Conservation (phyloP, 495 filamentous ascomycete species). For the Glonium stellatum region DNA sequence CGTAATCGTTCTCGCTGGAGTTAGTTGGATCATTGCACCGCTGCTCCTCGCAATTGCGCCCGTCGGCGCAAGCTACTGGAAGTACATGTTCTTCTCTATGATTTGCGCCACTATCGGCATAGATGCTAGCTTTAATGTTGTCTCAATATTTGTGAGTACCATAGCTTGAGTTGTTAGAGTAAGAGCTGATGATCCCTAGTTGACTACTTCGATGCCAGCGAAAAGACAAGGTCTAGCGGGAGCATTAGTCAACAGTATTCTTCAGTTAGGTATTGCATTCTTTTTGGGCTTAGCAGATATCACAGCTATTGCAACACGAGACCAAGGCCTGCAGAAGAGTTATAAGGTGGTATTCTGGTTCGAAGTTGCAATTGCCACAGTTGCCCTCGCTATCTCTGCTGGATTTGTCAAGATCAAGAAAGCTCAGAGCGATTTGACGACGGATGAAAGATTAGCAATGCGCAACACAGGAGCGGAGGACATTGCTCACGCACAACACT, state of each 20-base stretch:
- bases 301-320: slow-evolving; percentile 48
- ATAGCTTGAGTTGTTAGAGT: not conserved
- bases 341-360: slow-evolving; percentile 67
- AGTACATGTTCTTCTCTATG: slow-evolving; percentile 4
- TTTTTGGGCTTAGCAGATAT: slow-evolving; percentile 72
- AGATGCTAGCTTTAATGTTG: slow-evolving; percentile 1
- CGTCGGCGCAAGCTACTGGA: slow-evolving; percentile 40
- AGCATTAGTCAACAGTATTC: slow-evolving; percentile 55
- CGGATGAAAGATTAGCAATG: slow-evolving; percentile 47
- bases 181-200: not conserved
- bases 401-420: slow-evolving; percentile 58
- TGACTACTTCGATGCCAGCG: slow-evolving; percentile 45
- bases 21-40: slow-evolving; percentile 56
- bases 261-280: slow-evolving; percentile 79
- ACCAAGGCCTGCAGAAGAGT: slow-evolving; percentile 39
- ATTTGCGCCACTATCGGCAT: slow-evolving; percentile 1
- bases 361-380: slow-evolving; percentile 48
- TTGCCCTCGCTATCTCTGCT: slow-evolving; percentile 52
- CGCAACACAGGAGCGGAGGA: no score
- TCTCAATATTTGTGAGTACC: not conserved
- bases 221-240: slow-evolving; percentile 70
- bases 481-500: no score
- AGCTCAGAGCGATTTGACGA: slow-evolving; percentile 62
- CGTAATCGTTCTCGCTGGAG: slow-evolving; percentile 50
- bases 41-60: slow-evolving; percentile 70